These are phyloP conservation scores for Aspergillus fumigatus DNA, from an alignment of 2,329 filamentous ascomycete species.

Conservation along the genomic window DNA sequence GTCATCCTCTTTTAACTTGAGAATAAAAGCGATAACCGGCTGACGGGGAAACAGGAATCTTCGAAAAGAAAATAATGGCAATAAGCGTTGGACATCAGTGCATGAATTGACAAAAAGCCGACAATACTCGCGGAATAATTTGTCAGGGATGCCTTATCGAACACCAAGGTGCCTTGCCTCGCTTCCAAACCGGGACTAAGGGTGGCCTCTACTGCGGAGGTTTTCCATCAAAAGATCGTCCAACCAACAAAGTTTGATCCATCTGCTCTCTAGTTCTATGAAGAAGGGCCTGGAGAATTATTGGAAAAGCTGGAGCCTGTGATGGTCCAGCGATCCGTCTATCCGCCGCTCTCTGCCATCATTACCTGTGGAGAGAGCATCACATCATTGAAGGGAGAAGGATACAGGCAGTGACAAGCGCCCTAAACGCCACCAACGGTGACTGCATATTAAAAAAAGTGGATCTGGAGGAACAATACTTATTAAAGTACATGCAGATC, in stretches of 20 bases:
- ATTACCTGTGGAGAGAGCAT: constrained; percentile 1
- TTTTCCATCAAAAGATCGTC: constrained; percentile 12
- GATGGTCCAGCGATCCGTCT: constrained; percentile 3
- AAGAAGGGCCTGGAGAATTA: constrained; percentile 3
- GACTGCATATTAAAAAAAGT: constrained; percentile 7
- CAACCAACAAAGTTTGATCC: constrained; percentile 11
- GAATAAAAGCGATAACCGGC: constrained; percentile 3
- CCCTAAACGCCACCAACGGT: constrained; percentile 28
- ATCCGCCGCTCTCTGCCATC: constrained; percentile 11
- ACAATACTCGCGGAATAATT: constrained; percentile 5
- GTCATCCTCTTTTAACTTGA: background rate
- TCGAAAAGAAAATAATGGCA: constrained; percentile 15
- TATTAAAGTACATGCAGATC: constrained; percentile 4
- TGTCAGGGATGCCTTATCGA: constrained; percentile 1
- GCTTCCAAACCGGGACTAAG: constrained; percentile 15
- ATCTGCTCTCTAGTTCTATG: background rate
- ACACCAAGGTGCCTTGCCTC: constrained; percentile 9
- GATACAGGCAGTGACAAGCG: constrained; percentile 23
- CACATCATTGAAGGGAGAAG: constrained; percentile 7
- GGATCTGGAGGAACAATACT: constrained; percentile 6
- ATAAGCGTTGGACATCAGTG: constrained; percentile 31
- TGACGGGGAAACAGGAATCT: constrained; percentile 18
- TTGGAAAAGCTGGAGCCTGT: constrained; percentile 1
- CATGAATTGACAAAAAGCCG: constrained; percentile 24
- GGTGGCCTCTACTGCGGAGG: constrained; percentile 1